Evolutionary conservation across 169 alveolate species (phyloP), one percentile per base, ranked within the genome.

Genomic region (Plasmodium gallinaceum): DNA sequence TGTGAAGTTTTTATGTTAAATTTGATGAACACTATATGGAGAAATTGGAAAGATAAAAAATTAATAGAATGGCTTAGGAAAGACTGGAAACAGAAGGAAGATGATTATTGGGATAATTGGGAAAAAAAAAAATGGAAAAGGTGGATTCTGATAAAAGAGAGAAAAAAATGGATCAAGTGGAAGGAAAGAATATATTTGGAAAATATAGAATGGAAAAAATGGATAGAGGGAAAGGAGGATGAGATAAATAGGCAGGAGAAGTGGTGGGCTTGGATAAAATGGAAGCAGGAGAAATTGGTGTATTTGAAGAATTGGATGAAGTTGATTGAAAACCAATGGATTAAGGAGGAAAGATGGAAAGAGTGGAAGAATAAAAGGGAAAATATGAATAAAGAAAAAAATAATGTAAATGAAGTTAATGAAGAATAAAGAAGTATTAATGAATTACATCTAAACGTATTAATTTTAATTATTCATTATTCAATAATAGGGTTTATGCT

Each of bases 61-160:
- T 57, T 74, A n/a, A 18, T 26, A 3, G 46, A 58, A n/a, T 74
- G 88, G 88, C 16, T 58, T 57, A 58, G 16, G 73, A 18, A 20
- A 57, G 73, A 74, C 57, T 74, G 88, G 74, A 74, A 52, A 39
- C 42, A 22, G 8, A 37, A 74, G 42, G 48, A 74, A 46, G 88
- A 74, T 46, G 88, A 62, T 37, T 37, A 62, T 8, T 57, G 72
- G 66, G 18, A 26, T 10, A 52, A 52, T 60, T 37, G 71, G 72
- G 86, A 72, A 72, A 32, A 72, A 26, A 72, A 20, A 12, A 32
- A 72, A 26, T 32, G 7, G 24, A 26, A 26, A n/a, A 72, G 32
- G n/a, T 52, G 14, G 37, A 52, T 26, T 26, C 43, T 16, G 57
- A 5, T 10, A 32, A 24, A 43, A 58, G 42, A 58, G 42, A 74